Evolutionary conservation across 164 flowering plant species (phyloP), one percentile per base, ranked within the genome.

Genomic region (Nelumbo lutea): DNA sequence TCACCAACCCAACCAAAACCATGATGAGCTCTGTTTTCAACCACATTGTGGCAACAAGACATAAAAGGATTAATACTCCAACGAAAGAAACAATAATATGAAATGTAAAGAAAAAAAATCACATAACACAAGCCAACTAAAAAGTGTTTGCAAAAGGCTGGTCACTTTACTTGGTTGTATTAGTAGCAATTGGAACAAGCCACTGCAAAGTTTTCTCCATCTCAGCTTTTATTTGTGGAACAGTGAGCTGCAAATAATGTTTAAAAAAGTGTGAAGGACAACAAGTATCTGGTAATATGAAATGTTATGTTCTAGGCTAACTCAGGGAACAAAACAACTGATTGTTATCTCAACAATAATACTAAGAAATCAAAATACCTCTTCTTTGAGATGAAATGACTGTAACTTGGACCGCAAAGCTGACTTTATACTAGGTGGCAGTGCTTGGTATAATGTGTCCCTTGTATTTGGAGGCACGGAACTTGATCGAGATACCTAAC

Each of bases 1-100:
- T 95, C 99, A 57, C 99, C 99, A 72, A 96, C 99, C 99, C 99
- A 96, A 62, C 99, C 99, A 72, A 96, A 96, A 59, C 98, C 98
- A 75, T 95, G 99, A 83, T 95, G 99, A 4, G 96, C 98, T 77
- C 98, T 95, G 80, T 50, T 68, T 65, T 11, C 7, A 71, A 50
- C 15, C 68, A 71, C 68, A n/a, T 61, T 61, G 42, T n/a, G 58
- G 46, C 41, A 38, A 67, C 38, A 68, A 69, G 13, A 60, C 11
- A 67, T 42, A 58, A 4, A 50, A 53, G 48, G 46, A 69, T 44
- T 13, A 62, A 43, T 46, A 42, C 44, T 15, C n/a, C n/a, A 39
- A 27, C 3, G 44, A 62, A 43, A 62, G 14, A 44, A 50, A 14
- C 9, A 61, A 61, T 27, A 27, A 27, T 27, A 27, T 1, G 42